These are phyloP conservation scores for Fraxinus velutina DNA, from an alignment of 305 asterid species.

Conservation along the genomic window DNA sequence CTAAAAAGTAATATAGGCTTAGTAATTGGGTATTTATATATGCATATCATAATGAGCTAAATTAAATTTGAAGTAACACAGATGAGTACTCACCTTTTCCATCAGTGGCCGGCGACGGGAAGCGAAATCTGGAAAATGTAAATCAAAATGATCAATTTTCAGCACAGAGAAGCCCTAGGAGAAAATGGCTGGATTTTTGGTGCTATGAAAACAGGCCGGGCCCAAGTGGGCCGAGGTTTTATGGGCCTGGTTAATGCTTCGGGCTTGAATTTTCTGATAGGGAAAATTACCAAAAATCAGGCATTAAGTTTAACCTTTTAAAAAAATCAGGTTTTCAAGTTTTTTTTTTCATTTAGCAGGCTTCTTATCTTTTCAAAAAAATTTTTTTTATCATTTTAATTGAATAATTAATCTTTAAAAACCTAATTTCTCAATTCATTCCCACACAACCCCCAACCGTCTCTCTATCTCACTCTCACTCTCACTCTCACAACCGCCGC, in stretches of 20 bases:
- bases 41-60: background rate
- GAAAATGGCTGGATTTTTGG: conserved; percentile 7
- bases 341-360: too few species aligned
- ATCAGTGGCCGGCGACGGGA: conserved; percentile 5
- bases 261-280: conserved; percentile 28
- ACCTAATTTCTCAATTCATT: too few species aligned
- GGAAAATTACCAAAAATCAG: too few species aligned
- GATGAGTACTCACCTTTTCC: conserved; percentile 11
- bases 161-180: conserved; percentile 32
- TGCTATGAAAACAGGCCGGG: conserved; percentile 1
- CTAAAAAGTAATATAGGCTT: background rate
- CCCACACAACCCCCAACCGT: too few species aligned
- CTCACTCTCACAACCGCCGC: too few species aligned
- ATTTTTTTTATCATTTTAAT: too few species aligned
- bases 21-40: background rate
- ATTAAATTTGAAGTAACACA: background rate
- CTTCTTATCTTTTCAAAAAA: too few species aligned
- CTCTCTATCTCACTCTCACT: too few species aligned
- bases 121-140: conserved; percentile 20
- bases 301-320: too few species aligned
- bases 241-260: conserved; percentile 33
- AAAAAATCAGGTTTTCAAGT: too few species aligned
- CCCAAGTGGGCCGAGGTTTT: conserved; percentile 29
- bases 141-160: background rate
- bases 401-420: too few species aligned